phyloP scores from a whole-genome alignment of 768 basidiomycete species.

The Lyophyllum decastes region DNA sequence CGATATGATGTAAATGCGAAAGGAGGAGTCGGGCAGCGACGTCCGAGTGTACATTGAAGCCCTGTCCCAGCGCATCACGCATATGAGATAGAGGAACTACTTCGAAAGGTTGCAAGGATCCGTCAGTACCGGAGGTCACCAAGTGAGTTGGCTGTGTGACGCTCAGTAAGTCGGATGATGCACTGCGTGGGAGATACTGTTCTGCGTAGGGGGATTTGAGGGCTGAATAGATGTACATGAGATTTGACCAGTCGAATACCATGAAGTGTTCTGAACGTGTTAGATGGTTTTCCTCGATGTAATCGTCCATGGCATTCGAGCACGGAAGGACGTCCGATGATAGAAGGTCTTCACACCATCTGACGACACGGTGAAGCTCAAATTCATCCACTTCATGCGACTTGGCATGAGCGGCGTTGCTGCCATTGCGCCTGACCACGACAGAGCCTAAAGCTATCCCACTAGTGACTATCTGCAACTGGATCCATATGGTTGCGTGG shows the following conservation, averaged over 20 bases:
- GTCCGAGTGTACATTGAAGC: conserved; percentile 59
- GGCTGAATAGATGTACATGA: conserved; percentile 61
- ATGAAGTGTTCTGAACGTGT: conserved; percentile 43
- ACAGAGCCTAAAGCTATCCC: conserved; percentile 70
- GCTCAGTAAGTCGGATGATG: conserved; percentile 48
- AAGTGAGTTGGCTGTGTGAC: conserved; percentile 34
- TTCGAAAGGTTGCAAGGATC: conserved; percentile 51
- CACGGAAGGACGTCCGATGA: conserved; percentile 37
- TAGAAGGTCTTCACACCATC: conserved; percentile 53
- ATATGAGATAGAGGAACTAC: conserved; percentile 60
- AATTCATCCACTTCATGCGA: conserved; percentile 48
- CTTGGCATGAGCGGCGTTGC: conserved; percentile 25
- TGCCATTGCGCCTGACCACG: conserved; percentile 43
- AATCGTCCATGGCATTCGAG: conserved; percentile 53
- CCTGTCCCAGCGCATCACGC: conserved; percentile 56
- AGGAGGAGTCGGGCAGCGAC: conserved; percentile 53
- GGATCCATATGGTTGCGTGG: conserved; percentile 61
- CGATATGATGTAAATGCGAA: conserved; percentile 59
- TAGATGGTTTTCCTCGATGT: conserved; percentile 49
- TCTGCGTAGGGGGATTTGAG: conserved; percentile 48
- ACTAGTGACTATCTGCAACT: conserved; percentile 65
- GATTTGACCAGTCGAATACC: conserved; percentile 68
- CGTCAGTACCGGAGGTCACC: conserved; percentile 21
- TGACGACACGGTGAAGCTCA: conserved; percentile 57
- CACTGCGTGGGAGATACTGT: conserved; percentile 16